Evolutionary conservation across 169 alveolate species (phyloP).

Genomic region (Eimeria falciformis): DNA sequence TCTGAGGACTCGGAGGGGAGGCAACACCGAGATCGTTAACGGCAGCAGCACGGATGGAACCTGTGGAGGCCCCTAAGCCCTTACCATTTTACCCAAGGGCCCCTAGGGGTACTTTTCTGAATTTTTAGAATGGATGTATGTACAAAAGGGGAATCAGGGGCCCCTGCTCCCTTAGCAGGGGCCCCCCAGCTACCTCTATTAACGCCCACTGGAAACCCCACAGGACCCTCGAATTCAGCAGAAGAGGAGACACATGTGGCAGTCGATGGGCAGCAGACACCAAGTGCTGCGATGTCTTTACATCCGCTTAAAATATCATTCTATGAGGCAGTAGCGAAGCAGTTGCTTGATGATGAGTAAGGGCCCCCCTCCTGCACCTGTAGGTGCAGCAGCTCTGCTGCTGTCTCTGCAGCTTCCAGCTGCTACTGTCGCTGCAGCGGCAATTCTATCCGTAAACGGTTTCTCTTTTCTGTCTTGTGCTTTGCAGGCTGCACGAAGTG

Average conservation of each 20-base stretch:
- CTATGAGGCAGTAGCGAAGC: conserved; percentile 52
- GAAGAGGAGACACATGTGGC: not conserved
- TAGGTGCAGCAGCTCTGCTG: not conserved
- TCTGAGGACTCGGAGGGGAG: too few species aligned
- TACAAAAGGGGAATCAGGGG: conserved; percentile 1
- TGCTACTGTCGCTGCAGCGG: not conserved
- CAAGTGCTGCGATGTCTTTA: not conserved
- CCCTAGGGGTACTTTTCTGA: too few species aligned
- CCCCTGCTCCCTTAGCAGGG: conserved; percentile 4
- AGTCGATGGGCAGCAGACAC: not conserved
- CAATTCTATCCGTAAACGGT: not conserved
- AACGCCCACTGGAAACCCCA: not conserved
- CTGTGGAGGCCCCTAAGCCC: too few species aligned
- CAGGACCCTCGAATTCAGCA: not conserved
- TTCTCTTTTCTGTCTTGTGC: not conserved
- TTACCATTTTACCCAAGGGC: too few species aligned
- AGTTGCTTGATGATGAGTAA: conserved; percentile 43
- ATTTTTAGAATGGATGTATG: conserved; percentile 25
- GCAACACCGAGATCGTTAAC: too few species aligned
- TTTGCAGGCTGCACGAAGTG: conserved; percentile 11
- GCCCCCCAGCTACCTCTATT: not conserved
- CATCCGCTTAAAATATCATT: conserved; percentile 13
- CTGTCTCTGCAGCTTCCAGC: not conserved
- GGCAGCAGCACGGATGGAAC: too few species aligned
- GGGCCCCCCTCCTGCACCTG: not conserved